Evolutionary conservation across 495 filamentous ascomycete species (phyloP).

Genomic region (Margaritispora aquatica): DNA sequence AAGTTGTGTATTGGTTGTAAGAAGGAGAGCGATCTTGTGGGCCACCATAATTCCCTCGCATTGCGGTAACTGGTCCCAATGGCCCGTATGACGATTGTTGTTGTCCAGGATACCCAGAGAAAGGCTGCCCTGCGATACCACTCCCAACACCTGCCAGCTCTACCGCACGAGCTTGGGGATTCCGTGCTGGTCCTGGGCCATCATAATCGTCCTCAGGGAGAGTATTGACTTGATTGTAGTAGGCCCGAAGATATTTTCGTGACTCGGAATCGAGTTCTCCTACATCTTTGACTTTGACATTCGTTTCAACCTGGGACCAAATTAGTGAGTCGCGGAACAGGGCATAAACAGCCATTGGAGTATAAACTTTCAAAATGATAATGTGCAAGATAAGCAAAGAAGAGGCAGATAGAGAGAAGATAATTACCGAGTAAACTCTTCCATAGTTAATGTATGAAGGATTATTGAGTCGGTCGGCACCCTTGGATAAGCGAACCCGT

Average conservation of each 20-base stretch:
- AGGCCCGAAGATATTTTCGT: conserved; percentile 3
- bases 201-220: conserved; percentile 3
- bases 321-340: too few species aligned
- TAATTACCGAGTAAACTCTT: conserved; percentile 12
- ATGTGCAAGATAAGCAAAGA: too few species aligned
- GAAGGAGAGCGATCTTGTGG: neutral
- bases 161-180: neutral
- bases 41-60: neutral
- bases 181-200: neutral
- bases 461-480: conserved; percentile 1
- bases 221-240: conserved; percentile 9
- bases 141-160: neutral
- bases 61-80: neutral
- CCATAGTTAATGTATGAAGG: conserved; percentile 19
- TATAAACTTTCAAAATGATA: too few species aligned
- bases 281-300: conserved; percentile 21
- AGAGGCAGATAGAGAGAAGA: too few species aligned
- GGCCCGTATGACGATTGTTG: neutral
- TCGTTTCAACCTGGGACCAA: too few species aligned
- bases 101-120: neutral
- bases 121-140: neutral
- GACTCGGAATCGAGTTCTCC: conserved; percentile 16
- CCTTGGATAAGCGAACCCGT: conserved; percentile 5
- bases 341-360: too few species aligned
- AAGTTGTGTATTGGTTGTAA: neutral